These are phyloP conservation scores for Nigrospora sphaerica DNA, from an alignment of 2,329 filamentous ascomycete species.

Conservation along the genomic window DNA sequence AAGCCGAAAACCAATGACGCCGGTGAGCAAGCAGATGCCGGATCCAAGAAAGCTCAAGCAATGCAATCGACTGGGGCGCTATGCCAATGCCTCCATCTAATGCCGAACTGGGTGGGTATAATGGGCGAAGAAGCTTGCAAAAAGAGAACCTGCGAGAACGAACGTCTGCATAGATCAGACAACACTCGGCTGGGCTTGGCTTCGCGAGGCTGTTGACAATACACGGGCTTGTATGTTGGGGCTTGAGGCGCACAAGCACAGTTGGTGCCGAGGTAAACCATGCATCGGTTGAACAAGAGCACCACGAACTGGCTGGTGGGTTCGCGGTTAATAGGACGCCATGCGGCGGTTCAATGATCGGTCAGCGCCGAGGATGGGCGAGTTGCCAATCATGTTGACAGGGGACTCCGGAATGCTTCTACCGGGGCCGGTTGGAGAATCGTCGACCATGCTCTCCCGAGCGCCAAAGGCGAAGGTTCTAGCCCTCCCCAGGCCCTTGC, in stretches of 20 bases:
- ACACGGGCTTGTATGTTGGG: too few relatives aligned
- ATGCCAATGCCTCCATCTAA: slow-evolving; percentile 23
- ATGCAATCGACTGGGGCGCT: slow-evolving; percentile 20
- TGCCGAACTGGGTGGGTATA: slow-evolving; percentile 20
- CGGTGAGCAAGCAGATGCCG: slow-evolving; percentile 17
- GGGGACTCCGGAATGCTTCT: slow-evolving; percentile 32
- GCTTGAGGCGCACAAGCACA: too few relatives aligned
- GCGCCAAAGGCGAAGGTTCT: slow-evolving; percentile 95
- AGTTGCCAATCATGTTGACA: slow-evolving; percentile 37
- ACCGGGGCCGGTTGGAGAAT: slow-evolving; percentile 51
- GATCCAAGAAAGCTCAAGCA: slow-evolving; percentile 21
- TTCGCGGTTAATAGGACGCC: slow-evolving; percentile 49
- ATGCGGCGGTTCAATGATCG: slow-evolving; percentile 51
- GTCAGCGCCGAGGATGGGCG: slow-evolving; percentile 37
- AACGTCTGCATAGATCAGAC: not conserved
- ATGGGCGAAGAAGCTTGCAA: slow-evolving; percentile 3
- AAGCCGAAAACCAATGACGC: slow-evolving; percentile 9
- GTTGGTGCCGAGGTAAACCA: too few relatives aligned
- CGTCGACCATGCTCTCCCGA: slow-evolving; percentile 46
- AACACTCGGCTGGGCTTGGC: not conserved
- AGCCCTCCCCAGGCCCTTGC: slow-evolving; percentile 77
- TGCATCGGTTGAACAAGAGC: too few relatives aligned
- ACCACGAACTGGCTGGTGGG: too few relatives aligned
- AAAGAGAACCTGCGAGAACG: not conserved
- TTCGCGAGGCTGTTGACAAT: too few relatives aligned